Percentiles rank a stretch among this genome's conserved stretches.
These are phyloP conservation scores for Calocybe gangraenosa DNA, from an alignment of 768 basidiomycete species.

Conservation along the genomic window DNA sequence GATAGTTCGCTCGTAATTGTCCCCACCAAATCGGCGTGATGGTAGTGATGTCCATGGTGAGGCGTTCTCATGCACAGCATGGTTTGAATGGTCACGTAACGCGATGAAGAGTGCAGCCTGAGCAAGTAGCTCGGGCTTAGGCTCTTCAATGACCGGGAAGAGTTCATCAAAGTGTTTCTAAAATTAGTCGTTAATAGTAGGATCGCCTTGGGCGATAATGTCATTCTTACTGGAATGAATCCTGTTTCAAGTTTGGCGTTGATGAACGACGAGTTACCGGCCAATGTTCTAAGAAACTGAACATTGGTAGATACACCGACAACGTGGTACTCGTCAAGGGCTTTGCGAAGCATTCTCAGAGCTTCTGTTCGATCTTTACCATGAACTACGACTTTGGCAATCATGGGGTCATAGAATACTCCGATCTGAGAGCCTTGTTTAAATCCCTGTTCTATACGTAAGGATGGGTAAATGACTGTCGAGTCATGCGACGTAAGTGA, in stretches of 20 bases:
- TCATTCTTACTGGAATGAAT: conserved; percentile 66
- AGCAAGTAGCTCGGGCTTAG: conserved; percentile 62
- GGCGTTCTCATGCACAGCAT: conserved; percentile 19
- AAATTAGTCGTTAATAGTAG: neutral
- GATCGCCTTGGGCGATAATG: conserved; percentile 14
- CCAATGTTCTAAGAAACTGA: conserved; percentile 77
- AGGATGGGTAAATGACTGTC: conserved; percentile 44
- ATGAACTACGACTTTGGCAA: conserved; percentile 88
- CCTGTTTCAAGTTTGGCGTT: conserved; percentile 84
- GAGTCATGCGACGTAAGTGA: conserved; percentile 25
- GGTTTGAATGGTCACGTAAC: conserved; percentile 52
- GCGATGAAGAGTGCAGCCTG: conserved; percentile 77
- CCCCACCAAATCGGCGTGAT: conserved; percentile 77
- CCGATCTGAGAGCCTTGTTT: conserved; percentile 74
- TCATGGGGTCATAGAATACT: conserved; percentile 90
- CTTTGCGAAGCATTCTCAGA: conserved; percentile 71
- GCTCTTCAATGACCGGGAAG: conserved; percentile 63
- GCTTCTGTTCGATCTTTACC: conserved; percentile 84
- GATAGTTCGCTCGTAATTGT: conserved; percentile 58
- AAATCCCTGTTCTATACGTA: conserved; percentile 92
- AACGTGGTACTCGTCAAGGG: conserved; percentile 84
- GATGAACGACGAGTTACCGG: conserved; percentile 75
- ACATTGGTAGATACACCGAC: conserved; percentile 91
- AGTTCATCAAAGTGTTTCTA: conserved; percentile 82
- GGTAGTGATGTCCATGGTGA: conserved; percentile 71